Conservation (phyloP, 768 basidiomycete genomes). For the Clavaria fumosa region DNA sequence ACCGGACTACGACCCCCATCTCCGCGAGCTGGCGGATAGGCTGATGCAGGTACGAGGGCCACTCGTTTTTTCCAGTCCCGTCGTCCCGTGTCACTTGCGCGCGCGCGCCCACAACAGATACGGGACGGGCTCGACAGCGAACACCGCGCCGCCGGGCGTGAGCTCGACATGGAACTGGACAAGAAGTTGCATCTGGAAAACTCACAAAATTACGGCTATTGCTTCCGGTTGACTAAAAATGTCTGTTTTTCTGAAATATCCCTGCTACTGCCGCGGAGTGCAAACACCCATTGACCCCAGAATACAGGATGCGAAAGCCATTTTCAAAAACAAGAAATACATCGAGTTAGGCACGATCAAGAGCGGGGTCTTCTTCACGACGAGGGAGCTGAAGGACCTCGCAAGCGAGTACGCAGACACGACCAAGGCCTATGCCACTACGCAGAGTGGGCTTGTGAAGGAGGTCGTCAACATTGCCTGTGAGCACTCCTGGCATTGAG, state of each 20-base stretch:
- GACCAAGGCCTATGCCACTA: conserved; percentile 52
- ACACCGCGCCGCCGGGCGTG: conserved; percentile 51
- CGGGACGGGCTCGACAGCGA: conserved; percentile 76
- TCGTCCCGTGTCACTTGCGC: neutral
- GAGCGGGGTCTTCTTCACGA: conserved; percentile 81
- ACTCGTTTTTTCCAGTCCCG: neutral
- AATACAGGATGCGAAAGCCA: conserved; percentile 59
- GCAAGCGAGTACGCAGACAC: conserved; percentile 60
- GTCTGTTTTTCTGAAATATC: conserved; percentile 41
- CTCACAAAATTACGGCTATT: conserved; percentile 77
- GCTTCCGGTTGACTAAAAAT: conserved; percentile 82
- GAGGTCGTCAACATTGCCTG: conserved; percentile 88
- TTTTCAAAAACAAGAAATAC: conserved; percentile 51
- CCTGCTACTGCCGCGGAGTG: conserved; percentile 1
- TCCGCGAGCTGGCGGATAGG: conserved; percentile 52
- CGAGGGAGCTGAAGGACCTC: conserved; percentile 49
- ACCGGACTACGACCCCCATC: conserved; percentile 70
- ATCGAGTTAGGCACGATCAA: conserved; percentile 78
- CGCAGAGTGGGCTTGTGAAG: conserved; percentile 73
- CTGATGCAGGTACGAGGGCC: conserved; percentile 35
- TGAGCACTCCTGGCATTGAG: conserved; percentile 22
- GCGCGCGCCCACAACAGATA: conserved; percentile 22
- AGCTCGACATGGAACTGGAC: conserved; percentile 70
- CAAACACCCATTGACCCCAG: neutral
- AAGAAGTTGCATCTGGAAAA: conserved; percentile 96